phyloP scores from a whole-genome alignment of 2,329 filamentous ascomycete species.

The Aspergillus sp. region DNA sequence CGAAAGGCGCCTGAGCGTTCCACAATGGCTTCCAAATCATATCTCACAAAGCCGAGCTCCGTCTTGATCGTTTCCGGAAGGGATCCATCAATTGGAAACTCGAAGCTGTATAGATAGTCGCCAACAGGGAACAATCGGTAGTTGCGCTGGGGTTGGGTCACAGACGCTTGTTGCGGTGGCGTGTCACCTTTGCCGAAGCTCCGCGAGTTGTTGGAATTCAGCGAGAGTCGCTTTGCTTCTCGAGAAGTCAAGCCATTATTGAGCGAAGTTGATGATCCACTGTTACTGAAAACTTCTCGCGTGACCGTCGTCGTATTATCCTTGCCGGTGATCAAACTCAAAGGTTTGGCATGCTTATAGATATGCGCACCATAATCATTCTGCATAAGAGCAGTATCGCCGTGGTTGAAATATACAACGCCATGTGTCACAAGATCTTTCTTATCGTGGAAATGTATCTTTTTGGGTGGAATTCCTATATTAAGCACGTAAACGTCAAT shows the following conservation, averaged over 20 bases:
- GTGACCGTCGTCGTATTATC: slow-evolving; percentile 33
- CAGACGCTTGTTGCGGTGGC: slow-evolving; percentile 55
- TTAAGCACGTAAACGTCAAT: neutral
- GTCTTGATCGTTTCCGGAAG: slow-evolving; percentile 82
- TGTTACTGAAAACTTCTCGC: slow-evolving; percentile 41
- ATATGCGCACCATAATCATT: slow-evolving; percentile 63
- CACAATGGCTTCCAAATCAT: slow-evolving; percentile 80
- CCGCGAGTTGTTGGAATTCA: slow-evolving; percentile 77
- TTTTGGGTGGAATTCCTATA: slow-evolving; percentile 78
- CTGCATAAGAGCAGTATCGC: slow-evolving; percentile 49
- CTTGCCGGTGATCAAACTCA: slow-evolving; percentile 28
- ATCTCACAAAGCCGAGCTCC: slow-evolving; percentile 82
- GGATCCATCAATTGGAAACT: slow-evolving; percentile 76
- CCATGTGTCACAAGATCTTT: slow-evolving; percentile 83
- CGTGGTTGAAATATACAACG: slow-evolving; percentile 84
- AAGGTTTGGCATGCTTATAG: slow-evolving; percentile 53
- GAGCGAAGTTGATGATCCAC: slow-evolving; percentile 42
- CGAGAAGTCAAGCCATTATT: slow-evolving; percentile 40
- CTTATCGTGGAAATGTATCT: slow-evolving; percentile 79
- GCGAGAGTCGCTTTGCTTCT: slow-evolving; percentile 68
- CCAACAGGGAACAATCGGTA: slow-evolving; percentile 82
- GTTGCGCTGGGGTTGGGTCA: slow-evolving; percentile 69
- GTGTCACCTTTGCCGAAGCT: slow-evolving; percentile 82
- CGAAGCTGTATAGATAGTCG: slow-evolving; percentile 74
- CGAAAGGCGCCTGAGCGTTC: slow-evolving; percentile 88